Base-by-base conservation (phyloP, 2,329 filamentous ascomycete species). In the Truncatella angustata region DNA sequence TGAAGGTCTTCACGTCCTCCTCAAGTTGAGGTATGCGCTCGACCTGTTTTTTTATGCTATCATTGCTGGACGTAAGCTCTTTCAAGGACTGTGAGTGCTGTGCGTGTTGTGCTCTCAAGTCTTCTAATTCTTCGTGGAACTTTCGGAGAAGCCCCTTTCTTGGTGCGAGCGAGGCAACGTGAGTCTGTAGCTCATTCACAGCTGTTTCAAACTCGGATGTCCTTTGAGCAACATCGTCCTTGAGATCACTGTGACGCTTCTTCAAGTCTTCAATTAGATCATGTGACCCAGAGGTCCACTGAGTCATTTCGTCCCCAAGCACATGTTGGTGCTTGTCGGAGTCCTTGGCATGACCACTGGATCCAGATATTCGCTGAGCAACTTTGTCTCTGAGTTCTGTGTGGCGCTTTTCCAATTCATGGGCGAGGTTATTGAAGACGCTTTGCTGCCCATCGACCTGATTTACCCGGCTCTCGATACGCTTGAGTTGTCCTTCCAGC, bases 131-230 rank as follows among this genome's bases (percentile, higher is more conserved):
- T 4, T 18, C 5, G 24, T 20, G 18, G 12, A 37, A 23, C 5
- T 9, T n/a, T 23, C 23, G 20, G 32, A 49, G 10, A 12, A n/a
- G 11, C 9, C 35, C 14, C n/a, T 26, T 5, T 4, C 12, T 16
- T 10, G 26, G 20, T 9, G 12, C 10, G 20, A 10, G 23, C 21
- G 24, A 10, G n/a, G 4, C 16, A 4, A 18, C 11, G 10, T 35
- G n/a, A n/a, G 11, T 26, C 18, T 35, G 30, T 9, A 47, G 21
- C 16, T 18, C 10, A 4, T 37, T 14, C 14, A 36, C n/a, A 24
- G 45, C 20, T 26, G 45, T 34, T 49, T 49, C 40, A 18, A 44
- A 44, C 10, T 44, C 40, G 14, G 24, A 20, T 16, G 21, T 44
- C 10, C 37, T 40, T 21, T 21, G n/a, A 18, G 37, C 24, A 6